These are phyloP conservation scores for Thermochaetoides thermophila DNA, from an alignment of 495 filamentous ascomycete species.

Conservation along the genomic window DNA sequence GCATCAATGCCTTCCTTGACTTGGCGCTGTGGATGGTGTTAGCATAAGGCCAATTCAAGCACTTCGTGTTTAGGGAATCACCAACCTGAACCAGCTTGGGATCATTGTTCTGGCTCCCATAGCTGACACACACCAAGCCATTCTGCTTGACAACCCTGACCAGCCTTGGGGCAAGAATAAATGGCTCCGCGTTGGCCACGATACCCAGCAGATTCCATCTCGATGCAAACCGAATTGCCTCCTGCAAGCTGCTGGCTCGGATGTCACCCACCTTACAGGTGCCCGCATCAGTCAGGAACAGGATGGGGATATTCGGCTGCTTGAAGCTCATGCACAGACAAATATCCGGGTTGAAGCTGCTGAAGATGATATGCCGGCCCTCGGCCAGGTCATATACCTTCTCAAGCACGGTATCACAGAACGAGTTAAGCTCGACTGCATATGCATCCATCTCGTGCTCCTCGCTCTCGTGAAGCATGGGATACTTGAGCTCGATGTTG, in stretches of 20 bases:
- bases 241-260: constrained; percentile 81
- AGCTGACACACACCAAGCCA: constrained; percentile 91
- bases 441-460: constrained; percentile 96
- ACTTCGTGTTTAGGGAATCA: too few relatives aligned
- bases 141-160: constrained; percentile 93
- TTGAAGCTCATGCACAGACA: constrained; percentile 91
- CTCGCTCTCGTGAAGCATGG: constrained; percentile 87
- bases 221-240: constrained; percentile 84
- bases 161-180: constrained; percentile 77
- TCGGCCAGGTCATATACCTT: constrained; percentile 66
- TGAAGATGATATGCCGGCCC: constrained; percentile 80
- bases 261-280: constrained; percentile 66
- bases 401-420: constrained; percentile 80
- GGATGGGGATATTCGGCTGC: constrained; percentile 82
- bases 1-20: constrained; percentile 92
- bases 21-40: constrained; percentile 51
- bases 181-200: constrained; percentile 67
- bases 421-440: constrained; percentile 91
- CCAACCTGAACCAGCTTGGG: constrained; percentile 67
- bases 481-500: constrained; percentile 99
- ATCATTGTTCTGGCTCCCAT: constrained; percentile 80
- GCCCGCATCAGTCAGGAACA: constrained; percentile 88
- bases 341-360: constrained; percentile 91
- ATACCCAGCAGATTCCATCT: constrained; percentile 91
- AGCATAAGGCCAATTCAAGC: too few relatives aligned